Conservation (phyloP, 805 yeast species). For the Hanseniaspora singularis region DNA sequence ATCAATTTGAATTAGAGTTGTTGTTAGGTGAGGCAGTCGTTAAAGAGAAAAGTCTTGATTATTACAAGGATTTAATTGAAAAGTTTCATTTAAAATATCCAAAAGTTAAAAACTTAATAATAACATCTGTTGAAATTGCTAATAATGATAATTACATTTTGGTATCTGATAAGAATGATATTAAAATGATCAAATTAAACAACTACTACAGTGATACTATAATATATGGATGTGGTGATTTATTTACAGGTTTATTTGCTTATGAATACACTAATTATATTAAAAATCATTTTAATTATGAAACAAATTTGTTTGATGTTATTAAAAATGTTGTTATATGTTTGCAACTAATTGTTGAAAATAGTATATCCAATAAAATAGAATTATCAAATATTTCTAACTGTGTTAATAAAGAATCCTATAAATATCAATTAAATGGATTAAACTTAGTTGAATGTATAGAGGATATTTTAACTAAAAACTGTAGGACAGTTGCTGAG, state of each 20-base stretch:
- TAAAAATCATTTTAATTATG: conserved; percentile 20
- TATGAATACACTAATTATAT: conserved; percentile 40
- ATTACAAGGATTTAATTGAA: conserved; percentile 32
- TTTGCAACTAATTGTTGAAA: conserved; percentile 33
- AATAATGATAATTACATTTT: not conserved
- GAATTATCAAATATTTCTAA: not conserved
- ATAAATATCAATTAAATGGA: conserved; percentile 6
- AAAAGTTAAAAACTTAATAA: conserved; percentile 40
- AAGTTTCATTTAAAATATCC: conserved; percentile 36
- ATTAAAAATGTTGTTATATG: conserved; percentile 32
- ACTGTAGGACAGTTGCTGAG: not conserved
- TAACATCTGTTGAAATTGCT: conserved; percentile 35
- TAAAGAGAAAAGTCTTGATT: conserved; percentile 21
- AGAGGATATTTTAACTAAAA: not conserved
- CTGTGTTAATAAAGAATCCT: not conserved
- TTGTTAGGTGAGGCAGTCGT: conserved; percentile 38
- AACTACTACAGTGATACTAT: conserved; percentile 9
- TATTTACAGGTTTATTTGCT: conserved; percentile 51
- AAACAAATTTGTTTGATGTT: conserved; percentile 23
- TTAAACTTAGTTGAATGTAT: conserved; percentile 10
- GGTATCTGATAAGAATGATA: not conserved
- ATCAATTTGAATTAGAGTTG: conserved; percentile 61
- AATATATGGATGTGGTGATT: conserved; percentile 63
- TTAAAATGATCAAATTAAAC: conserved; percentile 3
- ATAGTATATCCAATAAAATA: conserved; percentile 28